Evolutionary conservation across 2,329 filamentous ascomycete genomes (phyloP).

Genomic region (Alternaria arborescens): DNA sequence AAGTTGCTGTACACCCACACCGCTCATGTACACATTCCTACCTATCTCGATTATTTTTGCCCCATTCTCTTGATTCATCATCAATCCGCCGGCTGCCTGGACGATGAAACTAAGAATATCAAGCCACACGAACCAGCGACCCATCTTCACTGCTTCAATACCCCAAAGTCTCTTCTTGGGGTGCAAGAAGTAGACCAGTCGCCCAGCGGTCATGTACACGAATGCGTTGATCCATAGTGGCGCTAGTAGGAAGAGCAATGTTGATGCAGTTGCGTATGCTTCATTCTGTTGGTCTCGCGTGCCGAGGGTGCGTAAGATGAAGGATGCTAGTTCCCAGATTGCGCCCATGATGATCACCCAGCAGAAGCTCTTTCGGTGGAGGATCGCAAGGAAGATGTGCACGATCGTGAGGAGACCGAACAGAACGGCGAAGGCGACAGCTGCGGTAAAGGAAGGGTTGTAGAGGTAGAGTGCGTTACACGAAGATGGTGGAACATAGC

Average conservation of each 20-base stretch:
- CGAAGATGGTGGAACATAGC: background rate
- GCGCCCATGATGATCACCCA: background rate
- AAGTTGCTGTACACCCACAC: background rate
- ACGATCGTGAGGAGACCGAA: background rate
- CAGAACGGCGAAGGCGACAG: background rate
- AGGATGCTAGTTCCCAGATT: background rate
- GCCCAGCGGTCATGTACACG: constrained; percentile 52
- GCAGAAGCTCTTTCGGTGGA: background rate
- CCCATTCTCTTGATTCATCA: background rate
- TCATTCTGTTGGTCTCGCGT: background rate
- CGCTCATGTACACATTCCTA: background rate
- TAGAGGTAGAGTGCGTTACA: background rate
- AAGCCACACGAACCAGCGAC: background rate
- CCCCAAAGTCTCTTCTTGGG: constrained; percentile 44
- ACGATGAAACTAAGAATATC: background rate
- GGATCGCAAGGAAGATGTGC: background rate
- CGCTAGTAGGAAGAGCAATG: background rate
- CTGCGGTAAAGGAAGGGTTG: background rate
- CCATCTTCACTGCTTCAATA: constrained; percentile 50
- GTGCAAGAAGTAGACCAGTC: constrained; percentile 53
- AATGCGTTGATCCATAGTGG: constrained; percentile 57
- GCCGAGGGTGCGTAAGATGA: background rate
- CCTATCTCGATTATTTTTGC: background rate
- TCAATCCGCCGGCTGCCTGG: background rate
- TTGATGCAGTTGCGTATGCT: background rate